Conservation (phyloP, 202 grass and related monocot species). For the Alloteropsis angusta region DNA sequence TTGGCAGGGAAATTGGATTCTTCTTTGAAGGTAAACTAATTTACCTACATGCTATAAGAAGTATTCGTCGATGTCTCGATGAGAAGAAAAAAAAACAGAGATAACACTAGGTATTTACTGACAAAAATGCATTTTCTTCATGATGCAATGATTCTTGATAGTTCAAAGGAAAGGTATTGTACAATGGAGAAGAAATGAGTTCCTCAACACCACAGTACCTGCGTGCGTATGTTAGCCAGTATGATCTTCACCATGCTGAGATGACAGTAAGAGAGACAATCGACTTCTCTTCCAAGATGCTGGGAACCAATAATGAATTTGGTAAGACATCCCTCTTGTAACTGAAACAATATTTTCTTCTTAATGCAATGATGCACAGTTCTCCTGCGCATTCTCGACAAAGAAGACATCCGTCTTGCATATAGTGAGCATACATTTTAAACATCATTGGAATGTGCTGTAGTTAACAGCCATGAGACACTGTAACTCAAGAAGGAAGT, state of each 20-base stretch:
- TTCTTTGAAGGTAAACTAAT: conserved; percentile 47
- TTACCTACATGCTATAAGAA: neutral
- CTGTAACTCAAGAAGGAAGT: conserved; percentile 13
- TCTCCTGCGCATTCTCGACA: too few relatives aligned
- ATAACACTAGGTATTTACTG: neutral
- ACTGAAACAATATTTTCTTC: too few relatives aligned
- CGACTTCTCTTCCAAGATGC: conserved; percentile 74
- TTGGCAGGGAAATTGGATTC: conserved; percentile 55
- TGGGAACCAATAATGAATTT: conserved; percentile 69
- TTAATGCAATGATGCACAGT: too few relatives aligned
- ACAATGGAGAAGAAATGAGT: conserved; percentile 70
- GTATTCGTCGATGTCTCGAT: too few relatives aligned
- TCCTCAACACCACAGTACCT: conserved; percentile 50
- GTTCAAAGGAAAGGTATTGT: conserved; percentile 70
- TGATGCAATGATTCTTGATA: conserved; percentile 13
- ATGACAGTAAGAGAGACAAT: conserved; percentile 90
- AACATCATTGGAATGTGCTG: neutral
- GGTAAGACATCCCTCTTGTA: conserved; percentile 39
- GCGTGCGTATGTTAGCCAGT: conserved; percentile 80
- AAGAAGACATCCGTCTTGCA: conserved; percentile 7
- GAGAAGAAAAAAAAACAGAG: neutral
- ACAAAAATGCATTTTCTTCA: conserved; percentile 5
- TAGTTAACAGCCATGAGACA: conserved; percentile 12
- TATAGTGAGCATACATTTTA: neutral
- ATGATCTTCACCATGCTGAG: conserved; percentile 92